Conservation (phyloP, 2,329 filamentous ascomycete genomes). For the Furcasterigmium sp. region DNA sequence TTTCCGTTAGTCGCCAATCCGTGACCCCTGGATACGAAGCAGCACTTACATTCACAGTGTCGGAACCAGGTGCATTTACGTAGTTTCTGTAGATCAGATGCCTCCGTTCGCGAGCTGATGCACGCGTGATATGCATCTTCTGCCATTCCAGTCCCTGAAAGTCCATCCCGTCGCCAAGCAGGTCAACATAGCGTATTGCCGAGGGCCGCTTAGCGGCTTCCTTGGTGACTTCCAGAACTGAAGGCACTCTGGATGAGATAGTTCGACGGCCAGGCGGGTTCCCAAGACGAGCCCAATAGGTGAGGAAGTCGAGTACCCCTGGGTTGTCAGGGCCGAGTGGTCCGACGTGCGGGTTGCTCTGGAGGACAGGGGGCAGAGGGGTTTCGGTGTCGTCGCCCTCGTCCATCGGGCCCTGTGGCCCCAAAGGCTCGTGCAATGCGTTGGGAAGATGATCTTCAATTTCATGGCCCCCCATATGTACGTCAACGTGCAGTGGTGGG, state of each 20-base stretch:
- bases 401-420: slow-evolving; percentile 2
- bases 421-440: no score
- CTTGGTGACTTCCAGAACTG: slow-evolving; percentile 20
- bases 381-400: neutral
- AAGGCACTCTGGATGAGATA: slow-evolving; percentile 7
- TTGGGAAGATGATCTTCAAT: no score
- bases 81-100: slow-evolving; percentile 51
- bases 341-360: slow-evolving; percentile 16
- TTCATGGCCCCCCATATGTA: no score
- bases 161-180: slow-evolving; percentile 52
- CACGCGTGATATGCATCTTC: slow-evolving; percentile 43
- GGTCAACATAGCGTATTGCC: slow-evolving; percentile 31
- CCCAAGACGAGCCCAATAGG: slow-evolving; percentile 36
- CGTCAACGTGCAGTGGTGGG: neutral
- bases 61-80: slow-evolving; percentile 43
- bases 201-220: slow-evolving; percentile 19
- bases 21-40: no score
- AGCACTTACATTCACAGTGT: slow-evolving; percentile 41
- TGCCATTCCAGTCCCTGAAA: slow-evolving; percentile 57
- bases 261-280: slow-evolving; percentile 6
- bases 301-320: slow-evolving; percentile 43
- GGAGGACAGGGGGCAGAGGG: slow-evolving; percentile 15
- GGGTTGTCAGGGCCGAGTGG: slow-evolving; percentile 43
- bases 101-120: slow-evolving; percentile 42
- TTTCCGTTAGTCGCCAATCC: no score